Percentiles rank a stretch among this genome's conserved stretches.
Conservation (phyloP, 768 basidiomycete genomes). For the Pulveroboletus sp. region DNA sequence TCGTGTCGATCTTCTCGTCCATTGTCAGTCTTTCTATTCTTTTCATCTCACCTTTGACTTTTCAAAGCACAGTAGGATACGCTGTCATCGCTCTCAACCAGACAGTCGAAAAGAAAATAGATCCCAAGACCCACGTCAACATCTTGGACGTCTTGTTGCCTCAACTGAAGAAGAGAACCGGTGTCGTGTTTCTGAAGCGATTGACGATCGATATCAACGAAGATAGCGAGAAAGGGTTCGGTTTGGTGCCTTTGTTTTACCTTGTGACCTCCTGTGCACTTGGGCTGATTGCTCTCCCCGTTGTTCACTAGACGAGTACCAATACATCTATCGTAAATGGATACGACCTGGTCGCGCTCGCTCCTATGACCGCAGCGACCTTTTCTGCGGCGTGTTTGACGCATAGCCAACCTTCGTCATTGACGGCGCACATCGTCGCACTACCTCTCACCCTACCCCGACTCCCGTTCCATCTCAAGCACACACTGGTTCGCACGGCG, state of each 20-base stretch:
- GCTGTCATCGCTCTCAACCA: slow-evolving; percentile 76
- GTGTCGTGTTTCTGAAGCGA: slow-evolving; percentile 66
- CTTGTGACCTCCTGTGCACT: neutral
- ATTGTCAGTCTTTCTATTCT: slow-evolving; percentile 46
- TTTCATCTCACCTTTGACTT: slow-evolving; percentile 1
- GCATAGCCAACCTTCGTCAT: slow-evolving; percentile 66
- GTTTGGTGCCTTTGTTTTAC: slow-evolving; percentile 47
- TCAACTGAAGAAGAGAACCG: slow-evolving; percentile 53
- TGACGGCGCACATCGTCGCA: slow-evolving; percentile 78
- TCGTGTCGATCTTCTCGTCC: slow-evolving; percentile 64
- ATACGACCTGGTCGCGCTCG: slow-evolving; percentile 76
- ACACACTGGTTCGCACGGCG: slow-evolving; percentile 77
- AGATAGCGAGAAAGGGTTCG: slow-evolving; percentile 83
- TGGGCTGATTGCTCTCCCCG: neutral
- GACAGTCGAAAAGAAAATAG: slow-evolving; percentile 64
- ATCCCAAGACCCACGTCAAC: slow-evolving; percentile 66
- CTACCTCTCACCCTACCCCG: slow-evolving; percentile 75
- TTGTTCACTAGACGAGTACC: slow-evolving; percentile 56
- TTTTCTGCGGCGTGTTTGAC: slow-evolving; percentile 80
- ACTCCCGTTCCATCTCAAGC: slow-evolving; percentile 76
- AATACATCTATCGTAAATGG: slow-evolving; percentile 54
- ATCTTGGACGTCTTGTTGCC: slow-evolving; percentile 52
- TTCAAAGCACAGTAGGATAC: slow-evolving; percentile 67
- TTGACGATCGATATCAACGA: slow-evolving; percentile 78
- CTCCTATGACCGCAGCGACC: slow-evolving; percentile 65